Evolutionary conservation across 2,329 filamentous ascomycete genomes (phyloP), one percentile per base, ranked within the genome.

Genomic region (Sarocladium oryzae): DNA sequence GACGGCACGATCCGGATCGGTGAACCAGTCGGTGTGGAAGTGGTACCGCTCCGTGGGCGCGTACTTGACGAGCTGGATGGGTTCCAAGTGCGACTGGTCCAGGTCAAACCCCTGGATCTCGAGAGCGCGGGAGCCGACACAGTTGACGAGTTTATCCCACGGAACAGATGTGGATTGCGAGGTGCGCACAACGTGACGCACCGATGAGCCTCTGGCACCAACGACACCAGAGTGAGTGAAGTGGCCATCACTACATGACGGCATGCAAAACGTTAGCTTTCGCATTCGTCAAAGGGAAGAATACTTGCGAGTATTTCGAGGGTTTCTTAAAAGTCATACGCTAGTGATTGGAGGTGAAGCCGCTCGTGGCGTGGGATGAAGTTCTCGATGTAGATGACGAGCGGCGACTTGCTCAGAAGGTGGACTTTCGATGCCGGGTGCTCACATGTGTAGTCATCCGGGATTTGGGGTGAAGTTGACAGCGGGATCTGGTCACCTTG

Each of bases 21-120:
- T 69, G 62, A 74, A 76, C 74, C 75, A 77, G 62, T 77, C 75
- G 3, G 72, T 75, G 62, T 77, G 75, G 58, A 70, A 73, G 57
- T 75, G 70, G 60, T 73, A 76, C 51, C 66, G 70, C 57, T 74
- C 70, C 13, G 69, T 69, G 10, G 58, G 54, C 28, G 61, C 68
- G 56, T 77, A 77, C 55, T 69, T 69, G 50, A 76, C 73, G 3
- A 76, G 69, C 58, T 76, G 74, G 11, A 77, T 58, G 0, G 73
- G 72, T 61, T 76, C 73, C 9, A 76, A 63, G 51, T 72, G 64
- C 4, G 51, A 53, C n/a, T 56, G 51, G 2, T 66, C 60, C 8
- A 63, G 57, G 55, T 68, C 64, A 52, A 70, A 66, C 53, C 74
- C 73, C 52, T 76, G 74, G 56, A 77, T 74, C 16, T 61, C 56